Conservation (phyloP, 208 protist species). For the Giardia duodenalis region DNA sequence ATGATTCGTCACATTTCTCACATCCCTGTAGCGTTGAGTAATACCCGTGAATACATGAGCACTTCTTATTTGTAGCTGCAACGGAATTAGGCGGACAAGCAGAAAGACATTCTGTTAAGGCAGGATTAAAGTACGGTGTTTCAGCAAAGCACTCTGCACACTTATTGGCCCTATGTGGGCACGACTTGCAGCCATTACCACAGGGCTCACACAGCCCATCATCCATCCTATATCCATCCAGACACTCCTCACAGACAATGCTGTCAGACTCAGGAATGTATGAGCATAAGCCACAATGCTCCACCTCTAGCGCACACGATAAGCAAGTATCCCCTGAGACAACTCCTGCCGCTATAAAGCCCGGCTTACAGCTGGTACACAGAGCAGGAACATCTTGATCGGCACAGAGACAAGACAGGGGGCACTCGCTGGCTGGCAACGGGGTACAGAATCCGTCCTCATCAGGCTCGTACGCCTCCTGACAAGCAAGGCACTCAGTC, state of each 20-base stretch:
- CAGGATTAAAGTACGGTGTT: not conserved
- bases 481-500: not conserved
- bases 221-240: not conserved
- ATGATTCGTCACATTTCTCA: not conserved
- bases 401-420: not conserved
- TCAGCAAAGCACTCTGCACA: not conserved
- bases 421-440: not conserved
- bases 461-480: not conserved
- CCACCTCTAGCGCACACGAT: not conserved
- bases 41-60: not conserved
- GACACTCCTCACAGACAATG: not conserved
- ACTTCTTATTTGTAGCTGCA: not conserved
- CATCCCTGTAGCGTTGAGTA: not conserved
- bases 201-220: not conserved
- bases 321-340: not conserved
- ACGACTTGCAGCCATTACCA: not conserved
- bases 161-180: not conserved
- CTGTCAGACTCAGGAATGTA: not conserved
- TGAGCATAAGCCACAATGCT: not conserved
- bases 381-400: not conserved
- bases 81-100: not conserved
- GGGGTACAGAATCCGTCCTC: not conserved
- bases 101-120: not conserved
- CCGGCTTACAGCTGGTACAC: not conserved
- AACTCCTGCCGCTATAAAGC: not conserved